A percentile compares a stretch with the other conserved stretches of the same genome.
These are phyloP conservation scores for Stramenopiles sp. DNA, from an alignment of 352 stramenopile genomes.

Conservation along the genomic window DNA sequence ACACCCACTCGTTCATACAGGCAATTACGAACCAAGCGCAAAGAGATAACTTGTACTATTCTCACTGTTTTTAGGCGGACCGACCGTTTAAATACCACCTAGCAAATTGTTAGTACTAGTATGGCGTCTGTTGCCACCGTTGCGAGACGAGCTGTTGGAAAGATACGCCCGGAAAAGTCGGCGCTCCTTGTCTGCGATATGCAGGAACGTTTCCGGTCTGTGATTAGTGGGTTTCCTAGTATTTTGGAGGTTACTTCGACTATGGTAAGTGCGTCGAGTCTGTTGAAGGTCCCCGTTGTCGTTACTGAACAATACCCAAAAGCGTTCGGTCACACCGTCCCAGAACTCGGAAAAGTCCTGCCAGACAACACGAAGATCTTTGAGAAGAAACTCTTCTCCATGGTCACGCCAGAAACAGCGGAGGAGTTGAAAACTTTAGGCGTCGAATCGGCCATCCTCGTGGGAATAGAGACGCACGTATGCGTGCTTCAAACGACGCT, in stretches of 20 bases:
- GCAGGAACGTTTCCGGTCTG: constrained; percentile 79
- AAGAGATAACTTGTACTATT: too few species aligned
- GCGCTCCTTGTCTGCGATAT: constrained; percentile 83
- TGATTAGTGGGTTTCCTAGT: constrained; percentile 73
- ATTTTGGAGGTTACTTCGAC: constrained; percentile 57
- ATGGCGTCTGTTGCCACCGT: too few species aligned
- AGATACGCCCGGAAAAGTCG: background rate
- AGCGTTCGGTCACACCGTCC: constrained; percentile 66
- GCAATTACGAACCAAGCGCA: too few species aligned
- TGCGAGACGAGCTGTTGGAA: background rate
- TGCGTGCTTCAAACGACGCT: constrained; percentile 86
- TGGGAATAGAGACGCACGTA: constrained; percentile 85
- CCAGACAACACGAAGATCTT: constrained; percentile 44
- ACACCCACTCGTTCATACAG: too few species aligned
- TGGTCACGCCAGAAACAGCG: constrained; percentile 78
- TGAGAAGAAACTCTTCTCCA: constrained; percentile 95
- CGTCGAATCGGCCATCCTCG: constrained; percentile 63
- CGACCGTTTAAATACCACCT: too few species aligned
- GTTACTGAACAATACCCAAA: constrained; percentile 88
- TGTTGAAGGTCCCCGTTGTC: constrained; percentile 70
- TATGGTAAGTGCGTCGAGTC: constrained; percentile 34
- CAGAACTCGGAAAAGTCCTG: constrained; percentile 40
- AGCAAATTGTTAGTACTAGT: too few species aligned
- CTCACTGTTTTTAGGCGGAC: too few species aligned
- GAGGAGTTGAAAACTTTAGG: constrained; percentile 35